phyloP scores from a whole-genome alignment of 345 rosid genomes.

The Citrus inodora region DNA sequence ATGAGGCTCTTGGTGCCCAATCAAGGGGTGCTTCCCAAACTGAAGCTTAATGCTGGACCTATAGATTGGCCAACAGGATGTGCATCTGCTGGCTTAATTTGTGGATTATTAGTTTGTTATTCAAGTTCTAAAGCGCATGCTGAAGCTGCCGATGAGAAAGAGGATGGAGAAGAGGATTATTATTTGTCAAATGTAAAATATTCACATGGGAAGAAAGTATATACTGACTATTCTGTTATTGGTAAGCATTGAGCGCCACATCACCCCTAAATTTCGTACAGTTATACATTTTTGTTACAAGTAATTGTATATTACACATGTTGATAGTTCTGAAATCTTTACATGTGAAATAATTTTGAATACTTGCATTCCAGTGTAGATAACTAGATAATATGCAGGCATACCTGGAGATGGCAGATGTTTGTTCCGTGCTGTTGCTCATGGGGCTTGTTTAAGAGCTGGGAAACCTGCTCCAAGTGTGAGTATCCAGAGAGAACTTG shows the following conservation, averaged over 20 bases:
- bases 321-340: neutral
- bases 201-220: constrained; percentile 73
- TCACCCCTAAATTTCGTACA: neutral
- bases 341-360: neutral
- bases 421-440: constrained; percentile 90
- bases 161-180: constrained; percentile 26
- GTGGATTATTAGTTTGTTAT: constrained; percentile 68
- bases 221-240: constrained; percentile 70
- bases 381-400: constrained; percentile 43
- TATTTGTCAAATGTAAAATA: constrained; percentile 30
- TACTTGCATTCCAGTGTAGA: neutral
- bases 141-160: constrained; percentile 45
- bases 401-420: constrained; percentile 98
- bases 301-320: neutral
- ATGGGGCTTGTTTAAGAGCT: constrained; percentile 68
- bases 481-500: constrained; percentile 66
- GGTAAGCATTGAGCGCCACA: constrained; percentile 50
- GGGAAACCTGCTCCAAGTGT: constrained; percentile 69
- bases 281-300: neutral
- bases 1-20: constrained; percentile 45
- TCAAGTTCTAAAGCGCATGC: constrained; percentile 56
- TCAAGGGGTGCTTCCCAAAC: constrained; percentile 34
- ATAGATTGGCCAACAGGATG: constrained; percentile 41
- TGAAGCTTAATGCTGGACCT: constrained; percentile 39
- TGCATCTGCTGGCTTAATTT: constrained; percentile 46